Evolutionary conservation across 805 yeast species (phyloP), one percentile per base, ranked within the genome.

Genomic region (Candida bentonensis): DNA sequence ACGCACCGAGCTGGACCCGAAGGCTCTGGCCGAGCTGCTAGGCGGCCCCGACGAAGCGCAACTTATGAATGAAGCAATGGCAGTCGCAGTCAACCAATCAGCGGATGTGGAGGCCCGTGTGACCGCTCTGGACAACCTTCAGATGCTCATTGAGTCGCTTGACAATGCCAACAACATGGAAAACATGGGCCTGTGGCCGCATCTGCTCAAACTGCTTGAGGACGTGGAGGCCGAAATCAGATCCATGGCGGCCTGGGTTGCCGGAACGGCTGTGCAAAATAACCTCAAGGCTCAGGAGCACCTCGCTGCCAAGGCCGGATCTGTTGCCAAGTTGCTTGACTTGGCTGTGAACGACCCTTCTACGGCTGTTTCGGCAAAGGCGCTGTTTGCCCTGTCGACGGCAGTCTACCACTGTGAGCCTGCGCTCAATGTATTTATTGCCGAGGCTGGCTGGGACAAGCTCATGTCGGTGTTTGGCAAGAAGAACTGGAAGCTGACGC

Each of bases 101-200:
- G 76, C 77, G 2, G 72, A 72, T 4, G 53, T 73, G 21, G 89
- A 82, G 34, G 70, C 71, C 53, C 82, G 81, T 53, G 67, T 79
- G 43, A 73, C 74, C 5, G 95, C 96, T 0, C 73, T 87, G 48
- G 96, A 89, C 51, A 85, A 86, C 59, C 82, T 89, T 55, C 96
- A 89, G 60, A 86, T 88, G 89, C 67, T 89, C 43, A 80, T 92
- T 42, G 97, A 89, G 58, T 87, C 87, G 55, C 63, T 89, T 48
- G 97, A 92, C 61, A 92, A 92, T 60, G 97, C 97, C 21, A 88
- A 89, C 63, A 86, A 86, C 55, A 79, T 89, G 51, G 89, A 83
- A 51, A 82, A 81, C 53, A 58, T 88, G 68, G 75, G 77, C 51
- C 70, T 87, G 49, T 92, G 97, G 98, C 76, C 71, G 21, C 67